Evolutionary conservation across 2,329 filamentous ascomycete species (phyloP), one percentile per base, ranked within the genome.

Genomic region (Biscogniauxia marginata): DNA sequence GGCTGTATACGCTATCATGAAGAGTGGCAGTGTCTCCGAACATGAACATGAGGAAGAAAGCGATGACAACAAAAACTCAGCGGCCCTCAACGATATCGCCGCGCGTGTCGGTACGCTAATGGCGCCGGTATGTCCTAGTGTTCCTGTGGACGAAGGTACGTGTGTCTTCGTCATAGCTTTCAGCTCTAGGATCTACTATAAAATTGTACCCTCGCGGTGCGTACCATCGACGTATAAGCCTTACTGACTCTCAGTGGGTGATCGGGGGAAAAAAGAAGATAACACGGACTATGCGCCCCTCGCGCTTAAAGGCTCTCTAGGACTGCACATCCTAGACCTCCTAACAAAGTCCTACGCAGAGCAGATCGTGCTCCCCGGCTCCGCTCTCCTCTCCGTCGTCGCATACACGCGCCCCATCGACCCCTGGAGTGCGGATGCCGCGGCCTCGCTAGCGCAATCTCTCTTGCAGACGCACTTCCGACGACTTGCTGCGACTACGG

Each of bases 81-180:
- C 64, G 6, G 69, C 60, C 0, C 52, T 62, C 46, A 47, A 45
- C 11, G 25, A 58, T 16, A 50, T 61, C 21, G n/a, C 50, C 20
- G 20, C 52, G 5, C 49, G 66, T 72, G 19, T 77, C 67, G 7
- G 78, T 58, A 1, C 77, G 58, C 54, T 65, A 11, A 66, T 66
- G 21, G 44, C 61, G 6, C 67, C 67, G 3, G 13, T 65, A 9
- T 65, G 63, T 47, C 54, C 62, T 4, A 52, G 54, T 13, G 53
- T 56, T n/a, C 54, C 59, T 0, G 58, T 58, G 34, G 65, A 66
- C 21, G 58, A 66, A 58, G 67, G 65, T 66, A 20, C 18, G 49
- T 44, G 16, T 25, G 7, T 22, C n/a, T n/a, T n/a, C n/a, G n/a
- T n/a, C n/a, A n/a, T n/a, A n/a, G n/a, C n/a, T n/a, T n/a, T n/a